A percentile compares a stretch with the other conserved stretches of the same genome.
Evolutionary conservation across 1,139 yeast genomes (phyloP).

Genomic region (Blastobotrys raffinosifermentans): DNA sequence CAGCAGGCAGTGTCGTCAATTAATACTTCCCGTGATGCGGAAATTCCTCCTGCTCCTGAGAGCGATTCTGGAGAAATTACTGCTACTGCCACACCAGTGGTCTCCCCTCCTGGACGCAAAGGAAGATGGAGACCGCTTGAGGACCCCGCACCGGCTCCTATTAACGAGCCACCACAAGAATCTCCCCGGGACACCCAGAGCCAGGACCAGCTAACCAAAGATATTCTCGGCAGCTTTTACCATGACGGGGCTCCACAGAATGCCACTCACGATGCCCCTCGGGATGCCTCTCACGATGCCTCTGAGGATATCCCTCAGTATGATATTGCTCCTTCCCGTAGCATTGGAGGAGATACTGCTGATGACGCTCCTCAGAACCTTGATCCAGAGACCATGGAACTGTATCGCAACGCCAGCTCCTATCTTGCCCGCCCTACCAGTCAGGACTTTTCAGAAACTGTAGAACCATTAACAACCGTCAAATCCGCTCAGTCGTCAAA

Average conservation of each 20-base stretch:
- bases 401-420: conserved; percentile 28
- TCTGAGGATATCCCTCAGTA: no score
- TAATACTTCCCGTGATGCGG: no score
- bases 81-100: neutral
- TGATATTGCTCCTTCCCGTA: no score
- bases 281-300: neutral
- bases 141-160: neutral
- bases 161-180: neutral
- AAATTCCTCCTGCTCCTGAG: neutral
- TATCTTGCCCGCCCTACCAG: conserved; percentile 25
- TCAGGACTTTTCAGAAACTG: conserved; percentile 17
- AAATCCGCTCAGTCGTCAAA: conserved; percentile 12
- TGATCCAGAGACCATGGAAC: conserved; percentile 30
- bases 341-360: conserved; percentile 4
- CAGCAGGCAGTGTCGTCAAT: no score
- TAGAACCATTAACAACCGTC: conserved; percentile 21
- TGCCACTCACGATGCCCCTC: neutral
- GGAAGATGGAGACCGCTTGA: neutral
- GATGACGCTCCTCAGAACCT: conserved; percentile 4
- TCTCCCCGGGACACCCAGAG: neutral
- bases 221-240: conserved; percentile 22
- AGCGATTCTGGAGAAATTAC: neutral
- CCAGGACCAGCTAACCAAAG: conserved; percentile 23
- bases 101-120: neutral
- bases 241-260: conserved; percentile 2